phyloP scores from a whole-genome alignment of 257 asterid genomes.

The Petrea volubilis region DNA sequence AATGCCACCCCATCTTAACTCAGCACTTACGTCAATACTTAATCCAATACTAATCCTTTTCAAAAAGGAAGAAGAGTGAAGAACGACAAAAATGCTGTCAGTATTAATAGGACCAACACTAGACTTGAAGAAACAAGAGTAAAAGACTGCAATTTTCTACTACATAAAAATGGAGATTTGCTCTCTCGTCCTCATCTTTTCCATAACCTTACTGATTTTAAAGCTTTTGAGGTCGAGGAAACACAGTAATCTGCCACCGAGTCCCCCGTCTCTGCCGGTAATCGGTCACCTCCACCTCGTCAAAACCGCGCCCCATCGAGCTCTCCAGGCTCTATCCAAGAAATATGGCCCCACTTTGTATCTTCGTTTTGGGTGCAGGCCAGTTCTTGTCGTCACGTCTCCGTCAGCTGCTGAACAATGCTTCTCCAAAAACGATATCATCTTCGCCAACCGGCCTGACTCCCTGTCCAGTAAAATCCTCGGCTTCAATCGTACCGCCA shows the following conservation, averaged over 20 bases:
- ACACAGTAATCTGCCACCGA: conserved; percentile 38
- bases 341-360: conserved; percentile 39
- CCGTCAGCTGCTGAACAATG: conserved; percentile 37
- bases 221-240: neutral
- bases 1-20: too few species aligned
- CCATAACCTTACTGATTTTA: neutral
- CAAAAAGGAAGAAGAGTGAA: neutral
- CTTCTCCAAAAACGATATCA: conserved; percentile 33
- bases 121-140: neutral
- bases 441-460: conserved; percentile 37
- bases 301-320: conserved; percentile 27
- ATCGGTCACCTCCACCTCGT: conserved; percentile 51
- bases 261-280: conserved; percentile 41
- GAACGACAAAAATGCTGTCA: neutral
- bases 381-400: too few species aligned
- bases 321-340: too few species aligned
- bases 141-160: too few species aligned
- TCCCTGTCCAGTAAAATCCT: conserved; percentile 25
- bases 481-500: conserved; percentile 33
- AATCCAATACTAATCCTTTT: too few species aligned
- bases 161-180: conserved; percentile 5
- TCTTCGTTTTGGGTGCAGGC: conserved; percentile 32
- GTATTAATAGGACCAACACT: too few species aligned
- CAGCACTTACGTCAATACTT: too few species aligned
- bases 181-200: too few species aligned